Conservation (phyloP, 208 protist genomes). For the Crithidia bombi region DNA sequence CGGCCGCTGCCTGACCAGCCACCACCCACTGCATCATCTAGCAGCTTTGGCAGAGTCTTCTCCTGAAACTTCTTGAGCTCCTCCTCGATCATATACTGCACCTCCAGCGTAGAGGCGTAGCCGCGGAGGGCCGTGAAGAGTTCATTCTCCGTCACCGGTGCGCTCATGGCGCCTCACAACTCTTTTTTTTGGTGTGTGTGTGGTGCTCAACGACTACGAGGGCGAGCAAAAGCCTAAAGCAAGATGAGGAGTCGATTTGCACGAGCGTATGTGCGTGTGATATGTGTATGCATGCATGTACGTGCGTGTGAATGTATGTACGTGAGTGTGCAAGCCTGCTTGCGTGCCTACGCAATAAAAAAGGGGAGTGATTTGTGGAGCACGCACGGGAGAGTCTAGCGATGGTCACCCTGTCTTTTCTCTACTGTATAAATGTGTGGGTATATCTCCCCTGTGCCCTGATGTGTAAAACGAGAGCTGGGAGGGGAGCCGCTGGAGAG, state of each 20-base stretch:
- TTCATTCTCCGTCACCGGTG: conserved; percentile 29
- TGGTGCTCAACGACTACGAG: too few relatives aligned
- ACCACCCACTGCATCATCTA: conserved; percentile 3
- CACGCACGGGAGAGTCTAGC: too few relatives aligned
- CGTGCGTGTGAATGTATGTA: background rate
- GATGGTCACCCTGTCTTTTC: too few relatives aligned
- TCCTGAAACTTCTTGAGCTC: conserved; percentile 39
- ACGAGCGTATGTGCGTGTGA: background rate
- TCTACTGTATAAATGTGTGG: too few relatives aligned
- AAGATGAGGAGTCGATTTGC: background rate
- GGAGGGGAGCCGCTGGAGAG: too few relatives aligned
- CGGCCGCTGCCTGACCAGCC: background rate
- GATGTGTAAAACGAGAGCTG: too few relatives aligned
- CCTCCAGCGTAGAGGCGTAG: conserved; percentile 60
- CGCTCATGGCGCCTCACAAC: conserved; percentile 5
- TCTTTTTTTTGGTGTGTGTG: background rate
- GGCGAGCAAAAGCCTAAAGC: background rate
- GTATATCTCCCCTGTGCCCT: too few relatives aligned
- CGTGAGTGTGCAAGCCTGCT: too few relatives aligned
- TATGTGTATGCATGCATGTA: background rate
- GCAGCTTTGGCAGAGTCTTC: conserved; percentile 28
- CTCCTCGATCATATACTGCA: conserved; percentile 70
- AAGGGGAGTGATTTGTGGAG: too few relatives aligned
- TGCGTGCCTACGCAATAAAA: too few relatives aligned
- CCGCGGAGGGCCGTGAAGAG: conserved; percentile 45